phyloP scores from a whole-genome alignment of 176 grass and related monocot species.

The Zoysia japonica region DNA sequence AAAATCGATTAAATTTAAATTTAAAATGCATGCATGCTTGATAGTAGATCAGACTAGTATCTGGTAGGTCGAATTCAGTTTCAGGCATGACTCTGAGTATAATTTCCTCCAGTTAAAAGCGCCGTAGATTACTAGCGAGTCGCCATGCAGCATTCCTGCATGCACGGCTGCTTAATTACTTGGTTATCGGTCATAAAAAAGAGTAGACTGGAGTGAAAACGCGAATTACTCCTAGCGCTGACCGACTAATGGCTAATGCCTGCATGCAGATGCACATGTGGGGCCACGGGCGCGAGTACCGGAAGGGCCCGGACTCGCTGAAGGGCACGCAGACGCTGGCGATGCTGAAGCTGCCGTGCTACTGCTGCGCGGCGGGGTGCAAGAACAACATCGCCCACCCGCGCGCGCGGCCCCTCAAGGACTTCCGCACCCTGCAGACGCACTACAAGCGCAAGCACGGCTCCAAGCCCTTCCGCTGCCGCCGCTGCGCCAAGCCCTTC shows the following conservation, averaged over 20 bases:
- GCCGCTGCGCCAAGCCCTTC: slow-evolving; percentile 91
- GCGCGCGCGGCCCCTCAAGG: slow-evolving; percentile 77
- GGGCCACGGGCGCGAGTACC: slow-evolving; percentile 93
- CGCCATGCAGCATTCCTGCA: not conserved
- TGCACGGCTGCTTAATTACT: not conserved
- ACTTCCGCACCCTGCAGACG: slow-evolving; percentile 96
- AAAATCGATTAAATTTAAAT: not conserved
- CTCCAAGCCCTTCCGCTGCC: slow-evolving; percentile 75
- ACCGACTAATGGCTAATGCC: not conserved
- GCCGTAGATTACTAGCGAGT: not conserved
- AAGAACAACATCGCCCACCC: slow-evolving; percentile 83
- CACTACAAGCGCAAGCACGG: slow-evolving; percentile 99
- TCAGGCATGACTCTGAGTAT: not conserved
- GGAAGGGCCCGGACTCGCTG: slow-evolving; percentile 90
- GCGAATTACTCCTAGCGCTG: not conserved
- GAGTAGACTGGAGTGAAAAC: not conserved
- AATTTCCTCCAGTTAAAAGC: not conserved
- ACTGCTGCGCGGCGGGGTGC: slow-evolving; percentile 85
- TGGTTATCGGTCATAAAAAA: not conserved
- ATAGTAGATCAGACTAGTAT: not conserved
- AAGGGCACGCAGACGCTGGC: slow-evolving; percentile 72
- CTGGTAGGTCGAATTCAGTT: not conserved
- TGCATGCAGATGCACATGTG: slow-evolving; percentile 95
- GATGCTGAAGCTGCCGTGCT: slow-evolving; percentile 95
- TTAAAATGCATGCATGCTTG: not conserved